Base-by-base conservation (phyloP, 768 basidiomycete species). In the Boletus sp. region DNA sequence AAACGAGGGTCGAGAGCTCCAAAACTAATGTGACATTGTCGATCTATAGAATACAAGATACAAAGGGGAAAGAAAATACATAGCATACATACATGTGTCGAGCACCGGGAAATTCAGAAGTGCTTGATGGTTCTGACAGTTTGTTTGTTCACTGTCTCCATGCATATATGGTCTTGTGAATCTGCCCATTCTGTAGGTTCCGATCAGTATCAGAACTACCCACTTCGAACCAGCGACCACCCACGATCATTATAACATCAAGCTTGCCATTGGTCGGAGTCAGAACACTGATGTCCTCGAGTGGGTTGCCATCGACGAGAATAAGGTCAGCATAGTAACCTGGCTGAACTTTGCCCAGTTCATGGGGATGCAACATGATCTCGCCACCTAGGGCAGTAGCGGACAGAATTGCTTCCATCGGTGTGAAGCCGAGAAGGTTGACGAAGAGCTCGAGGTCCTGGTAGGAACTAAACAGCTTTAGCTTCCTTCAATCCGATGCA, bases 291-390 rank as follows among this genome's bases (percentile, higher is more conserved):
- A 75, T 75, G 52, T 75, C 71, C 14, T 75, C 67, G 17, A 75
- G 61, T 5, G 73, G 75, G 52, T 76, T 65, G 2, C 75, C 73
- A 50, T 72, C 65, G 2, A 76, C 69, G 14, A 75, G 69, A 32
- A 75, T 59, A 32, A 76, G 63, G 47, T 75, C 74, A 5, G 74
- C 73, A 18, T 70, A 76, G 56, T 69, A 76, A 10, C 75, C 74
- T 1, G 73, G 71, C 17, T 68, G 65, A 41, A 76, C 67, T 49
- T 75, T 75, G 2, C 73, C 75, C 6, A 76, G 60, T n/a, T 74
- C 73, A 18, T 75, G 48, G 1, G 73, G 71, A 47, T 68, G 75
- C 46, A 67, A 28, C 71, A 74, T 72, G 20, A 75, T 49, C 53
- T 75, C 73, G 14, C 73, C 75, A 11, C 75, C 75, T n/a, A 70